These are phyloP conservation scores for Trichoderma sp. DNA, from an alignment of 2,329 filamentous ascomycete species.

Conservation along the genomic window DNA sequence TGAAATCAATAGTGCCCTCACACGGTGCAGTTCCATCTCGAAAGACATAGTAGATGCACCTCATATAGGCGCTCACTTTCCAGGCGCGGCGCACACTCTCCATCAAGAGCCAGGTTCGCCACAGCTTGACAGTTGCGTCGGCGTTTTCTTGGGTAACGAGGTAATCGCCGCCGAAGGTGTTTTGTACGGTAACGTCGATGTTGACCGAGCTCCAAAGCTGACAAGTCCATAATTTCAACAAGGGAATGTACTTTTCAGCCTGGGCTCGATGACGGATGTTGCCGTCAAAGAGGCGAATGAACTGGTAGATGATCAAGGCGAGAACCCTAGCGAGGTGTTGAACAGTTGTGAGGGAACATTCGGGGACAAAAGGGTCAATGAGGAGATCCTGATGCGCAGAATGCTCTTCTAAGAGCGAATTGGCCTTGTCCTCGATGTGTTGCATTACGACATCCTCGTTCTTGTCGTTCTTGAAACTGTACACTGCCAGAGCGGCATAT, in stretches of 20 bases:
- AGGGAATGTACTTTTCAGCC: slow-evolving; percentile 25
- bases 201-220: slow-evolving; percentile 27
- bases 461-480: slow-evolving; percentile 29
- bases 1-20: slow-evolving; percentile 29
- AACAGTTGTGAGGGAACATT: not conserved
- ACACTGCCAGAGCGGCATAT: slow-evolving; percentile 31
- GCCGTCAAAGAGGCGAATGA: slow-evolving; percentile 31
- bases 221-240: slow-evolving; percentile 22
- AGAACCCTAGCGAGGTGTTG: slow-evolving; percentile 29
- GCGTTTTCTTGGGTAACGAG: not conserved
- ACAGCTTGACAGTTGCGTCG: slow-evolving; percentile 4
- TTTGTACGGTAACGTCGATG: slow-evolving; percentile 23
- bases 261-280: slow-evolving; percentile 27
- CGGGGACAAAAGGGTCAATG: not conserved
- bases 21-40: slow-evolving; percentile 25
- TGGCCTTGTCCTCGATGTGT: slow-evolving; percentile 29
- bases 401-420: slow-evolving; percentile 17
- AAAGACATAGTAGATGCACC: slow-evolving; percentile 25
- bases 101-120: slow-evolving; percentile 32
- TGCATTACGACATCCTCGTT: slow-evolving; percentile 30
- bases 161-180: slow-evolving; percentile 18
- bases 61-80: slow-evolving; percentile 25
- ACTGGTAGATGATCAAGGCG: slow-evolving; percentile 28
- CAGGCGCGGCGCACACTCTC: slow-evolving; percentile 33
- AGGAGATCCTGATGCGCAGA: not conserved